Evolutionary conservation across 495 filamentous ascomycete species (phyloP), one percentile per base, ranked within the genome.

Genomic region (Aspergillus sclerotioniger): DNA sequence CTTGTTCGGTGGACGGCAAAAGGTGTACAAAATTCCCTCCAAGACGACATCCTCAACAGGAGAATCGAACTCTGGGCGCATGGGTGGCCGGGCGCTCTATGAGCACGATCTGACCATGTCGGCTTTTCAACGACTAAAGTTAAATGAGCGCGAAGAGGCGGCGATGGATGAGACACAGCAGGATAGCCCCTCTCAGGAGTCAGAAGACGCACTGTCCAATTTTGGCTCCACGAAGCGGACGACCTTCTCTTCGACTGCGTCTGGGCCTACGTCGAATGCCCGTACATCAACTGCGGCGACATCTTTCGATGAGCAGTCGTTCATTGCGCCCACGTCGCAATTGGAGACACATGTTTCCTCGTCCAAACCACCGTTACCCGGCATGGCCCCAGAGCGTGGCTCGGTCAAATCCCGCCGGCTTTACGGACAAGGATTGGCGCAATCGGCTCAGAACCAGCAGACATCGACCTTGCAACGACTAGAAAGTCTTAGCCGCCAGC

Each of bases 1-100:
- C 63, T 69, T 98, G 58, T 98, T 98, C 75, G 94, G 94, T 53
- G 94, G 95, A 9, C 84, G 94, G 29, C 94, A 98, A 66, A 98
- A 98, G 72, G 85, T 98, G 20, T 98, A 94, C 73, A 94, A 91
- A 62, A 91, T 98, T 49, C 83, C 91, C 0, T 80, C 79, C 17
- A 83, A 80, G 37, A 71, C 68, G 17, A 71, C 78, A 1, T 72
- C 57, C 2, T 41, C 67, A 9, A 56, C 57, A n/a, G 31, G 58
- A 7, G 43, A 21, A 17, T 37, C 64, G 1, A 71, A 70, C 16
- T 54, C 61, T 29, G 65, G 67, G n/a, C 51, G 46, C 16, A 82
- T 89, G 83, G 74, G 79, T 16, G 89, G 89, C 3, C 85, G 90
- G 52, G 81, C 83, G 3, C 73, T 96, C 5, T 96, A 96, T 64